Percentiles rank a stretch among this genome's conserved stretches.
Evolutionary conservation across 1,284 basidiomycete genomes (phyloP).

Genomic region (Ganoderma lingzhi): DNA sequence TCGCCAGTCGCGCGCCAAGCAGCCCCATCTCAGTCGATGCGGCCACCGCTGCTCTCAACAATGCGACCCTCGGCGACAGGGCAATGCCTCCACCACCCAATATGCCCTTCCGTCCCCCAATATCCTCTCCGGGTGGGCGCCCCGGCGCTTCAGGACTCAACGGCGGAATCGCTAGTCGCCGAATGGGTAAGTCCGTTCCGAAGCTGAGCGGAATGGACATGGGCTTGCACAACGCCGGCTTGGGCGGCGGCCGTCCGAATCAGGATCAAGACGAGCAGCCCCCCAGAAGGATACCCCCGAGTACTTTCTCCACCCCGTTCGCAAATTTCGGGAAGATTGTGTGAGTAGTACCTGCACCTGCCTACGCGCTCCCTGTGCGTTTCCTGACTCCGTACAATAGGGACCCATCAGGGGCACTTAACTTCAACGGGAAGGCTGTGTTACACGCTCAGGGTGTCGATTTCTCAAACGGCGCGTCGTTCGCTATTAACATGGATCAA

Average conservation of each 20-base stretch:
- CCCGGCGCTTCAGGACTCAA: slow-evolving; percentile 36
- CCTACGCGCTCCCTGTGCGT: not conserved
- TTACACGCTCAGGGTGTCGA: slow-evolving; percentile 94
- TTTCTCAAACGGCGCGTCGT: slow-evolving; percentile 92
- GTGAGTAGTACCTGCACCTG: slow-evolving; percentile 55
- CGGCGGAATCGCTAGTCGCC: slow-evolving; percentile 55
- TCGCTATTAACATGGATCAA: slow-evolving; percentile 96
- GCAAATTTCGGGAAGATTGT: slow-evolving; percentile 95
- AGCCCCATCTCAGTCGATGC: slow-evolving; percentile 45
- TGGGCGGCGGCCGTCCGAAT: slow-evolving; percentile 70
- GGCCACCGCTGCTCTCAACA: slow-evolving; percentile 50
- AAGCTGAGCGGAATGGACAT: slow-evolving; percentile 73
- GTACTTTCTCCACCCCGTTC: slow-evolving; percentile 79
- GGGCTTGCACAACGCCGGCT: slow-evolving; percentile 62
- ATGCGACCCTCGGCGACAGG: slow-evolving; percentile 45
- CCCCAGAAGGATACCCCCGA: slow-evolving; percentile 50
- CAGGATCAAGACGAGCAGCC: slow-evolving; percentile 47
- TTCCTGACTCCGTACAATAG: slow-evolving; percentile 47
- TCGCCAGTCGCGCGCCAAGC: slow-evolving; percentile 50
- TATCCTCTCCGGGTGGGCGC: slow-evolving; percentile 35
- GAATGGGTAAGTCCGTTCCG: slow-evolving; percentile 53
- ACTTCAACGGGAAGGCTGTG: slow-evolving; percentile 94
- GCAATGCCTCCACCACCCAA: slow-evolving; percentile 35
- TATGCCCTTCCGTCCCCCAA: slow-evolving; percentile 36
- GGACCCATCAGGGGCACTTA: slow-evolving; percentile 94